Evolutionary conservation across 2,329 filamentous ascomycete species (phyloP).

Genomic region (Neodidymelliopsis sp.): DNA sequence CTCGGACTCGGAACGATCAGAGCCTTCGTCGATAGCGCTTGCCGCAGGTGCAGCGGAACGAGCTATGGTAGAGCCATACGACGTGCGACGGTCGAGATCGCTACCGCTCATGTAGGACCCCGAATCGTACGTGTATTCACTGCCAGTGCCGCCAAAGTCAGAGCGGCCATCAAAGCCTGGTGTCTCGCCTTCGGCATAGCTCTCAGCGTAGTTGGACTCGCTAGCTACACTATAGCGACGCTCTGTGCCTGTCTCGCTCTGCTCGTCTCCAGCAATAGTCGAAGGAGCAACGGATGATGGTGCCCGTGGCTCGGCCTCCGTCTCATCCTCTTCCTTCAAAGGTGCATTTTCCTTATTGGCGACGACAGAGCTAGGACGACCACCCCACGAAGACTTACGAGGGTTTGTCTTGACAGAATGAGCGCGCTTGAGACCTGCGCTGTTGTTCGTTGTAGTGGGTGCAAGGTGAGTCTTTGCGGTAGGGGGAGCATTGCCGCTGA

Average conservation of each 20-base stretch:
- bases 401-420: constrained; percentile 51
- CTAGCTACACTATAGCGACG: constrained; percentile 48
- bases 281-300: constrained; percentile 26
- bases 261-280: constrained; percentile 39
- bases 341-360: constrained; percentile 59
- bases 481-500: constrained; percentile 74
- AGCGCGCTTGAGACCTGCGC: constrained; percentile 61
- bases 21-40: constrained; percentile 43
- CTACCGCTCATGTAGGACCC: constrained; percentile 59
- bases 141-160: constrained; percentile 52
- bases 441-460: constrained; percentile 40
- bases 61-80: constrained; percentile 49
- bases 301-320: constrained; percentile 36
- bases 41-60: constrained; percentile 42
- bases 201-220: constrained; percentile 43
- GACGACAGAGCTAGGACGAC: constrained; percentile 38
- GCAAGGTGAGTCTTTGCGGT: constrained; percentile 50
- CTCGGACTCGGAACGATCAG: constrained; percentile 38
- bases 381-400: constrained; percentile 49
- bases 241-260: constrained; percentile 51
- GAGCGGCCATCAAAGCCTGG: constrained; percentile 48
- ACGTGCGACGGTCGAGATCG: constrained; percentile 54
- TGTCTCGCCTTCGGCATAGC: constrained; percentile 44
- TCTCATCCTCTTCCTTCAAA: constrained; percentile 54
- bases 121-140: constrained; percentile 57